These are phyloP conservation scores for Paxillus ammoniavirescens DNA, from an alignment of 768 basidiomycete genomes.

Conservation along the genomic window DNA sequence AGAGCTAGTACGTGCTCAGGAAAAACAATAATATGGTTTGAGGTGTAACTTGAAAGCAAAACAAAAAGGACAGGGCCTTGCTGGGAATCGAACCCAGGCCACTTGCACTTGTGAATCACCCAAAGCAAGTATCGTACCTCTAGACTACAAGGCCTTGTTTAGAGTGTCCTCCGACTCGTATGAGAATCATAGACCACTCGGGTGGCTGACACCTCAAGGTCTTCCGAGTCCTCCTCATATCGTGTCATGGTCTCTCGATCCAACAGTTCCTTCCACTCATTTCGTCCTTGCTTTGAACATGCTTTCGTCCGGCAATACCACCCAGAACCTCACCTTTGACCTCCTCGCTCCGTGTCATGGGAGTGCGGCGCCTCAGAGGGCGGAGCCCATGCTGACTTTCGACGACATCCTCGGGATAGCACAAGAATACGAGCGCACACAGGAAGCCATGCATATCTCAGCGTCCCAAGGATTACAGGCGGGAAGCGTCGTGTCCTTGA, in stretches of 20 bases:
- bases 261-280: too few species aligned
- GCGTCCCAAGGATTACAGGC: constrained; percentile 12
- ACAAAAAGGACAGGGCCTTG: constrained; percentile 27
- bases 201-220: constrained; percentile 17
- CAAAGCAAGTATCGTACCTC: constrained; percentile 41
- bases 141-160: constrained; percentile 31
- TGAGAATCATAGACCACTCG: too few species aligned
- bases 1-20: too few species aligned
- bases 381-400: constrained; percentile 15
- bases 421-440: constrained; percentile 26
- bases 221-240: too few species aligned
- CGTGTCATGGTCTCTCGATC: neutral
- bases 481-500: constrained; percentile 1
- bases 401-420: constrained; percentile 30
- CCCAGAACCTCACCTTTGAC: neutral
- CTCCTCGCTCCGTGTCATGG: neutral
- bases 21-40: too few species aligned
- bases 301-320: neutral
- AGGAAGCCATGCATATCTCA: constrained; percentile 19
- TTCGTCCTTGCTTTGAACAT: too few species aligned
- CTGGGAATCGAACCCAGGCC: constrained; percentile 42
- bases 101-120: constrained; percentile 31
- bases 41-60: too few species aligned
- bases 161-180: too few species aligned
- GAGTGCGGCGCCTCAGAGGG: neutral